Evolutionary conservation across 2,329 filamentous ascomycete species (phyloP).

Genomic region (Periconia digitata): DNA sequence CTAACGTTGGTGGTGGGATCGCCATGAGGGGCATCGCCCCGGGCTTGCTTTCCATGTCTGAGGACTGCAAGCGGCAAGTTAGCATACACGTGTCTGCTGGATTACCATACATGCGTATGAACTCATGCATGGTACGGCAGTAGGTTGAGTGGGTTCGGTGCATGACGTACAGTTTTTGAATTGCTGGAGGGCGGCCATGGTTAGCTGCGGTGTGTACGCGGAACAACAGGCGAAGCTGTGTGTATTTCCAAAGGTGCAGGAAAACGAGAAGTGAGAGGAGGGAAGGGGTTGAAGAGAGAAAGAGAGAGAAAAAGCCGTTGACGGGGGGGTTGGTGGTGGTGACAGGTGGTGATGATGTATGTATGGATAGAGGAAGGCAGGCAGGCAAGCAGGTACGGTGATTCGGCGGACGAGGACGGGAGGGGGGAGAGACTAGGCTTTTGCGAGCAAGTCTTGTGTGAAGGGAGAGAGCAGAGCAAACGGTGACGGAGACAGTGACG

Average conservation of each 20-base stretch:
- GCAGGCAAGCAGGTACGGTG: too few relatives aligned
- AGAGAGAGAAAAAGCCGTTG: slow-evolving; percentile 12
- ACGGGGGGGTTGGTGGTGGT: background rate
- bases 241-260: slow-evolving; percentile 4
- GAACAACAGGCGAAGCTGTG: background rate
- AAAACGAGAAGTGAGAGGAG: slow-evolving; percentile 8
- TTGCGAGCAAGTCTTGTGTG: background rate
- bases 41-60: slow-evolving; percentile 94
- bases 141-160: too few relatives aligned
- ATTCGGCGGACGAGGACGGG: background rate
- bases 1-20: slow-evolving; percentile 66
- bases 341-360: slow-evolving; percentile 1
- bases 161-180: slow-evolving; percentile 73
- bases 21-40: slow-evolving; percentile 61
- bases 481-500: background rate
- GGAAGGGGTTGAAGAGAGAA: slow-evolving; percentile 20
- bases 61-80: slow-evolving; percentile 57
- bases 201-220: slow-evolving; percentile 18
- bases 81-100: too few relatives aligned
- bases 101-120: background rate
- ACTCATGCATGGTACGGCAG: background rate
- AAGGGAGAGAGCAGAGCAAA: slow-evolving; percentile 5
- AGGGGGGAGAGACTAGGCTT: background rate
- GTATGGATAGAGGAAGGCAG: background rate
- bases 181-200: slow-evolving; percentile 81